Evolutionary conservation across 352 stramenopile genomes (phyloP).

Genomic region (Phytophthora litchii): DNA sequence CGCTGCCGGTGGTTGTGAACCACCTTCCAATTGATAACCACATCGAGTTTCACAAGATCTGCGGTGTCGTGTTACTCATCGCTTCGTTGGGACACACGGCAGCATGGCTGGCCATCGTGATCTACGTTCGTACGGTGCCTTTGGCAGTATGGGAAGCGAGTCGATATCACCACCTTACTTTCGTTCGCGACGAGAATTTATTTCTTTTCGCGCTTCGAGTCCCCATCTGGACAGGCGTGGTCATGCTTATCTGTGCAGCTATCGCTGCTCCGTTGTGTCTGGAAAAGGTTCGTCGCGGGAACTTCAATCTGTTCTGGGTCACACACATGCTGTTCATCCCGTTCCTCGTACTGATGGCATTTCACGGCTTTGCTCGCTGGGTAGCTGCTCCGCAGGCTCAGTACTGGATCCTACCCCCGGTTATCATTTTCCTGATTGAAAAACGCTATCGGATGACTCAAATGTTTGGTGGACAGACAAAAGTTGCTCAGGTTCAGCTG

Average conservation of each 20-base stretch:
- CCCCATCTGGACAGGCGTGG: slow-evolving; percentile 65
- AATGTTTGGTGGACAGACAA: slow-evolving; percentile 56
- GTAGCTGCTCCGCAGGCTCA: slow-evolving; percentile 58
- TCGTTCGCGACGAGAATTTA: slow-evolving; percentile 57
- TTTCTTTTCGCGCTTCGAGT: slow-evolving; percentile 48
- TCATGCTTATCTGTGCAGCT: slow-evolving; percentile 61
- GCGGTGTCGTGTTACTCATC: slow-evolving; percentile 71
- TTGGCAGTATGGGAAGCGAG: slow-evolving; percentile 50
- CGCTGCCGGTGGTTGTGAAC: slow-evolving; percentile 47
- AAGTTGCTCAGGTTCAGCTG: slow-evolving; percentile 51
- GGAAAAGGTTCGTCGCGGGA: slow-evolving; percentile 52
- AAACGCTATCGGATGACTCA: slow-evolving; percentile 66
- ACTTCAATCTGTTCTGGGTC: slow-evolving; percentile 75
- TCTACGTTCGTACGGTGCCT: slow-evolving; percentile 49
- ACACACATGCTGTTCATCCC: slow-evolving; percentile 70
- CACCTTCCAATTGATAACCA: slow-evolving; percentile 67
- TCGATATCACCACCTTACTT: slow-evolving; percentile 48
- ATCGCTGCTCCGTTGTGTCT: slow-evolving; percentile 57
- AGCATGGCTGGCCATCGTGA: slow-evolving; percentile 62
- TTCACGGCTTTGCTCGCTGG: slow-evolving; percentile 72
- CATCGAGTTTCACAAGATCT: slow-evolving; percentile 80
- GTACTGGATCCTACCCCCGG: slow-evolving; percentile 58
- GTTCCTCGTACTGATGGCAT: slow-evolving; percentile 67
- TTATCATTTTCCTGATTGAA: slow-evolving; percentile 66
- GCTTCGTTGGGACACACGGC: slow-evolving; percentile 57